Evolutionary conservation across 2,329 filamentous ascomycete genomes (phyloP), one percentile per base, ranked within the genome.

Genomic region (Fusarium heterosporum): DNA sequence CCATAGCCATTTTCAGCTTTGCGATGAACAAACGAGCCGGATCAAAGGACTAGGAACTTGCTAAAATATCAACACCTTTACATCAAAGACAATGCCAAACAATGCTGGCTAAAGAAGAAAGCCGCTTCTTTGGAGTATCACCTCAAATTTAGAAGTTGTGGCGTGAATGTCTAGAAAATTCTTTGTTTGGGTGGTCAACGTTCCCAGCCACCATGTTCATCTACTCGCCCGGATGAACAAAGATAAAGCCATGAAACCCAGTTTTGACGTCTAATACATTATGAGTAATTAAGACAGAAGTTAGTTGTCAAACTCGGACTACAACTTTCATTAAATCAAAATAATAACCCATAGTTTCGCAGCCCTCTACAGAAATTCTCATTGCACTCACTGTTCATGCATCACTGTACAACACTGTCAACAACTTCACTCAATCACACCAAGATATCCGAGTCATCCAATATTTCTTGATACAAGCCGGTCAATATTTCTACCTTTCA

Each of bases 351-450:
- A 17, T 16, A 36, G 32, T 36, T 16, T 4, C 8, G n/a, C 8
- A n/a, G 7, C 10, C 34, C n/a, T 36, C n/a, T 16, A 36, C 34
- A 36, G 34, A 3, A 8, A 3, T 36, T n/a, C 10, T 8, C n/a
- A 2, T 3, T 17, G 5, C n/a, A 10, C 34, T 5, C 16, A n/a
- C 34, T 29, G 28, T 29, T 3, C 28, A 14, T 17, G 34, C 34
- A 2, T 36, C 34, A 36, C 16, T 36, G 16, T 36, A 10, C 6
- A 6, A 22, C 22, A 22, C 10, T 36, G 8, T 4, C 3, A 8
- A 10, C 16, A 6, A 8, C n/a, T 3, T 6, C 34, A 1, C 8
- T 4, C 1, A 11, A 11, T n/a, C 8, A 4, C 14, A 13, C 28
- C n/a, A 3, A 11, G 5, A 17, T 1, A 10, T 14, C 6, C 2